phyloP scores from a whole-genome alignment of 2,329 filamentous ascomycete species.

The Geoglossum cookeanum region DNA sequence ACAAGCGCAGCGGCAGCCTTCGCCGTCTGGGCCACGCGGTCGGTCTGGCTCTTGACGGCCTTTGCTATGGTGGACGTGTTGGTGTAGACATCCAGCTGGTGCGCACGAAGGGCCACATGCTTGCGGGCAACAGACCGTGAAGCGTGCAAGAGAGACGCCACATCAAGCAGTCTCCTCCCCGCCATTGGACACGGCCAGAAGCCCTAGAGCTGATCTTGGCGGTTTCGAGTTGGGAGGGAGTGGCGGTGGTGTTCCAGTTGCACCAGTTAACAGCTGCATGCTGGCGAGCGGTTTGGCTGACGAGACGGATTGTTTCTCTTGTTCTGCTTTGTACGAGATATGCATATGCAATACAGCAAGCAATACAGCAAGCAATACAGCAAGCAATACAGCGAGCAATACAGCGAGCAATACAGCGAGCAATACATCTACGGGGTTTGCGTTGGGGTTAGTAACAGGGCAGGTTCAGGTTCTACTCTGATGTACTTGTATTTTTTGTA shows the following conservation, averaged over 20 bases:
- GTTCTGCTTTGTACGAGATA: too few species aligned
- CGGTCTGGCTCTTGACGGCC: conserved; percentile 40
- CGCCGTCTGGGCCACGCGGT: conserved; percentile 39
- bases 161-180: conserved; percentile 47
- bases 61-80: conserved; percentile 46
- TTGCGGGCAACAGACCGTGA: conserved; percentile 47
- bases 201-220: background rate
- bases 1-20: conserved; percentile 40
- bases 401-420: too few species aligned
- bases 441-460: too few species aligned
- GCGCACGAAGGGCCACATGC: conserved; percentile 39
- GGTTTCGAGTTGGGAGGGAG: background rate
- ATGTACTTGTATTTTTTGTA: too few species aligned
- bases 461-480: too few species aligned
- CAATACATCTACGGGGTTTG: too few species aligned
- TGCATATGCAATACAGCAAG: too few species aligned
- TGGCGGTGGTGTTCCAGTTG: background rate
- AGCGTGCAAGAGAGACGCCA: conserved; percentile 49
- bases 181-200: conserved; percentile 23
- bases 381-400: too few species aligned
- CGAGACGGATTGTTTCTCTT: background rate
- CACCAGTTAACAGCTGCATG: background rate
- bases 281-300: background rate
- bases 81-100: conserved; percentile 42
- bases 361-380: too few species aligned